Evolutionary conservation across 106 monocot species (phyloP), one percentile per base, ranked within the genome.

Genomic region (Dactylorhiza incarnata): DNA sequence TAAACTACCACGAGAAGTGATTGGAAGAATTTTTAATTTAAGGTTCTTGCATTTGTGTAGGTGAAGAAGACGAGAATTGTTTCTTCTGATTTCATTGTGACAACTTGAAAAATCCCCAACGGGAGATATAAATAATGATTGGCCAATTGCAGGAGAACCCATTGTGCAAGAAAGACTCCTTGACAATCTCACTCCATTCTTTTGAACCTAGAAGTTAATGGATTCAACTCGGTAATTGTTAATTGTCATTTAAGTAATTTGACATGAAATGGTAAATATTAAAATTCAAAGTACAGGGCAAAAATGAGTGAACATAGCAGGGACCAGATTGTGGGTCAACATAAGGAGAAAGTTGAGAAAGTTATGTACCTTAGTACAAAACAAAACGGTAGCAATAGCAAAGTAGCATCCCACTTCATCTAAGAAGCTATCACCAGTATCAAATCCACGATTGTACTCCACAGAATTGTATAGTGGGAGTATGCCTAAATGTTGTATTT

Each of bases 91-190:
- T 48, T 53, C 37, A 26, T 70, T 13, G 15, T 65, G 26, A 53
- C 50, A 80, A 74, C 73, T 37, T 72, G 69, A 58, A n/a, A 79
- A 52, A 58, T 47, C 66, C 74, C 52, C 70, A n/a, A 89, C 45
- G 26, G 88, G 85, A 51, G 15, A 87, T 73, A 93, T 59, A 80
- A 91, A 93, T 71, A 96, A 20, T 9, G 49, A 24, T 53, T 58
- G 81, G 43, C 89, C 93, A 9, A 48, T 5, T 63, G 52, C 71
- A 75, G 96, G 90, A 75, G 78, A 84, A 58, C 90, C 93, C 89
- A 93, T 82, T 3, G 84, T 83, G 73, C 85, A 90, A 44, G 87
- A 78, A 66, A 96, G 83, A 59, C 73, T 81, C 91, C 88, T 89
- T 51, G 93, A 84, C 48, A 96, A 82, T 73, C 73, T 85, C 43